phyloP scores from a whole-genome alignment of 2,329 filamentous ascomycete genomes.

The Mollisiaceae sp. region DNA sequence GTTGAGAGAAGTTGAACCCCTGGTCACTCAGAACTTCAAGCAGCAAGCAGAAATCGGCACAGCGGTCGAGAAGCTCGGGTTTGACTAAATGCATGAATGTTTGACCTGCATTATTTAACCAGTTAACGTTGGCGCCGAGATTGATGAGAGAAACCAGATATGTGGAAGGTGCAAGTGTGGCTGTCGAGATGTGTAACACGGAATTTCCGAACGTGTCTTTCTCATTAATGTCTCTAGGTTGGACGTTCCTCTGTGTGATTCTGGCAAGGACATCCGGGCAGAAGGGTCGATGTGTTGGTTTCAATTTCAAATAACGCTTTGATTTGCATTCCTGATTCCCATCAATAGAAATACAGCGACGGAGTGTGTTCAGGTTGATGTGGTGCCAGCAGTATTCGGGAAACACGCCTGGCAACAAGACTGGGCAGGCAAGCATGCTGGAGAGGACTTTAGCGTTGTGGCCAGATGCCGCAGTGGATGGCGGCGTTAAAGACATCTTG shows the following conservation, averaged over 20 bases:
- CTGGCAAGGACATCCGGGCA: slow-evolving; percentile 9
- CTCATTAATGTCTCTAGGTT: slow-evolving; percentile 10
- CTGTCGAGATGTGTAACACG: slow-evolving; percentile 26
- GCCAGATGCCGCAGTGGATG: neutral
- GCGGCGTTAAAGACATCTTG: slow-evolving; percentile 11
- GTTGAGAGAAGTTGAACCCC: slow-evolving; percentile 22
- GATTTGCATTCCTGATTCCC: slow-evolving; percentile 8
- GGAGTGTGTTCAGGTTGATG: slow-evolving; percentile 21
- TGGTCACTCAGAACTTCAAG: slow-evolving; percentile 7
- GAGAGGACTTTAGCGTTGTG: neutral
- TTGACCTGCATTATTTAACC: slow-evolving; percentile 22
- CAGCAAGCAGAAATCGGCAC: slow-evolving; percentile 14
- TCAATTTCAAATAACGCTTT: slow-evolving; percentile 1
- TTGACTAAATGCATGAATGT: slow-evolving; percentile 24
- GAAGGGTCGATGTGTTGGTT: neutral
- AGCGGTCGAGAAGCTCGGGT: neutral
- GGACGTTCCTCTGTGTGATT: slow-evolving; percentile 14
- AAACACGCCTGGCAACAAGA: slow-evolving; percentile 25
- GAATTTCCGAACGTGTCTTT: slow-evolving; percentile 29
- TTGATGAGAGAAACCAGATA: slow-evolving; percentile 20
- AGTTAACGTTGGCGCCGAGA: slow-evolving; percentile 18
- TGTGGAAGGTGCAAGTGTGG: slow-evolving; percentile 9
- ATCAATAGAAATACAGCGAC: slow-evolving; percentile 14
- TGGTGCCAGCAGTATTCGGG: slow-evolving; percentile 30
- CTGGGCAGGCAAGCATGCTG: neutral